These are phyloP conservation scores for Mimosa bimucronata DNA, from an alignment of 306 rosid species.

Conservation along the genomic window DNA sequence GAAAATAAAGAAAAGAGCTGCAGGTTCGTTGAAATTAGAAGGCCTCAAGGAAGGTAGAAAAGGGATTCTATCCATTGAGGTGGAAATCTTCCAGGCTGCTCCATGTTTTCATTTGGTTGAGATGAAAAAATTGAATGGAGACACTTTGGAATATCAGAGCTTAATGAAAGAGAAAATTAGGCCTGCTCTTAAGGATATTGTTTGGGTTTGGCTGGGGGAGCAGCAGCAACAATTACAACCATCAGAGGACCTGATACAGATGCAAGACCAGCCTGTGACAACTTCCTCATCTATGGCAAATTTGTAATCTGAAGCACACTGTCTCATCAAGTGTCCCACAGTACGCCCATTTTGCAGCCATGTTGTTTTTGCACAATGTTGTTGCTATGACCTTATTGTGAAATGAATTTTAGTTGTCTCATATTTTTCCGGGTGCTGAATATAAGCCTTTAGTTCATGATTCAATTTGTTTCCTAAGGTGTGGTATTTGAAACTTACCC, in stretches of 20 bases:
- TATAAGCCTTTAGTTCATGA: background rate
- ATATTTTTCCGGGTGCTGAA: background rate
- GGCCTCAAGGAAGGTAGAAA: conserved; percentile 48
- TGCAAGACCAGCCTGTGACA: conserved; percentile 33
- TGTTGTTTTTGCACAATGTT: background rate
- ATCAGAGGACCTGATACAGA: conserved; percentile 32
- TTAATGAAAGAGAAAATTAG: conserved; percentile 48
- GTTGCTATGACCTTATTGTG: conserved; percentile 15
- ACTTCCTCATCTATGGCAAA: conserved; percentile 11
- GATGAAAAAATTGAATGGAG: conserved; percentile 58
- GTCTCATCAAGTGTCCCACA: background rate
- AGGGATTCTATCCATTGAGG: conserved; percentile 51
- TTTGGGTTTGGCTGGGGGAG: conserved; percentile 66
- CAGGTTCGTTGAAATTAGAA: conserved; percentile 53
- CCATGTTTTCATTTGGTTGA: conserved; percentile 55
- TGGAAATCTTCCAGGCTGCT: conserved; percentile 54
- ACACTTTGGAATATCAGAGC: conserved; percentile 57
- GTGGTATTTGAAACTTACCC: background rate
- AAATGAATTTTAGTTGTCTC: conserved; percentile 8
- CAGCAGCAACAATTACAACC: conserved; percentile 38
- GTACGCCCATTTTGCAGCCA: background rate
- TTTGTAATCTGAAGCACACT: background rate
- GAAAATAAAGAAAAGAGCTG: conserved; percentile 48
- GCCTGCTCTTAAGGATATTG: conserved; percentile 61
- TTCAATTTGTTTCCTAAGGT: conserved; percentile 14